Base-by-base conservation (phyloP, 2,329 filamentous ascomycete species). In the Didymella arachidicola region DNA sequence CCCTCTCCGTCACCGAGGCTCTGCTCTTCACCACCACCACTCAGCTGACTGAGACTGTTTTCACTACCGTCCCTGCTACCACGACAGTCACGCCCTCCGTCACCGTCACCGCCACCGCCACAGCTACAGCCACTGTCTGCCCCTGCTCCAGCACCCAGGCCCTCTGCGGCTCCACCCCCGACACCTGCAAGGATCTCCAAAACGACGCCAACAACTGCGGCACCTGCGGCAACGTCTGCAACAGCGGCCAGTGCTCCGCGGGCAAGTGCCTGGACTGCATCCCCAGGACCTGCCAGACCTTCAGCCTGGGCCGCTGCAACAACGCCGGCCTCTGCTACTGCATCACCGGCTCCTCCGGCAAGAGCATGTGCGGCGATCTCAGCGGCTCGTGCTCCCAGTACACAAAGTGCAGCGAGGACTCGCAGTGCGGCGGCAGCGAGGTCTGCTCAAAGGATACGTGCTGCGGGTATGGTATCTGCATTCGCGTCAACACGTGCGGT, bases 181-280 rank as follows among this genome's bases (percentile, higher is more conserved):
- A 56, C 18, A 56, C 58, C 32, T 60, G 58, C 48, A 56, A 34
- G 43, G 52, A 60, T 27, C 53, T 60, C 12, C 58, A 60, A 53
- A 45, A 22, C 39, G 53, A 57, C 14, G 22, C 30, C 38, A 53
- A 44, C 48, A 60, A 60, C 53, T 60, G 58, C 49, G 58, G 58
- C 5, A 14, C 58, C 18, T 60, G 58, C 49, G 58, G 58, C 16
- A 60, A 60, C 44, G 39, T 45, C 34, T 59, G 57, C 42, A 38
- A 36, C 32, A 43, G 26, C 27, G 51, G 46, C 10, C 26, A 42
- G 30, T 59, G 57, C 42, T 27, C 11, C 11, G 57, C 57, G 1
- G 57, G 57, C 11, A 42, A 51, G 27, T 59, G 57, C 30, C 2
- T 43, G 2, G 14, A 44, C 25, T 45, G 56, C 50, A 18, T 19